Base-by-base conservation (phyloP, 2,329 filamentous ascomycete genomes). In the Aureobasidium sp. region DNA sequence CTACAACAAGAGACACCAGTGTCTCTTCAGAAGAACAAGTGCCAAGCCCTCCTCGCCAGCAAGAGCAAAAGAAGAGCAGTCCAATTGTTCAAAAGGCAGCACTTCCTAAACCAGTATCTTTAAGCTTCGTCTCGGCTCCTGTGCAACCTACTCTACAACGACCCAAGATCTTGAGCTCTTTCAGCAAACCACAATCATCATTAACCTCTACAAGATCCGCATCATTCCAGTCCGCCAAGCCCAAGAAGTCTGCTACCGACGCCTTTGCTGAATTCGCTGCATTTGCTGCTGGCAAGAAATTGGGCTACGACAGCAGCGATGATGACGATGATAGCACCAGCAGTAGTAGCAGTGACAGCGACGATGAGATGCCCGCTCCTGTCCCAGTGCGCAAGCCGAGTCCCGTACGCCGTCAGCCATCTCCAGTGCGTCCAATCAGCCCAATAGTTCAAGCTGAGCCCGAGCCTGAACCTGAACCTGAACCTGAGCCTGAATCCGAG, bases 181-280 rank as follows among this genome's bases (percentile, higher is more conserved):
- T 58, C 54, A 48, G 21, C 32, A 47, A 29, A 32, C 42, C 42
- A 5, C 41, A 58, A 14, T 58, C 54, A 6, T 58, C 54, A 0
- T 58, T 58, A 6, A 37, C 54, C 9, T 58, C 54, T 8, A 47
- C 42, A n/a, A 47, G 42, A 30, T 45, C 39, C 5, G 27, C 16
- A 11, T 45, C 54, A 4, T 29, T 37, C 5, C 42, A 16, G 3
- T 39, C 32, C 16, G 14, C 29, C 21, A 48, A 48, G 8, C 14
- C 9, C 41, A 58, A 58, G 27, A 58, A 47, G 30, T 36, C 41
- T 14, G 30, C 14, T 1, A 48, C 14, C 27, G 42, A 58, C 42
- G 30, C 54, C 21, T 58, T 48, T 48, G 54, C 54, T 14, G 54
- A 47, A 8, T 58, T 58, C 27, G 42, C 54, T 25, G 54, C 54